Evolutionary conservation across 139 green algal genomes (phyloP), one percentile per base, ranked within the genome.

Genomic region (Chlorella sorokiniana): DNA sequence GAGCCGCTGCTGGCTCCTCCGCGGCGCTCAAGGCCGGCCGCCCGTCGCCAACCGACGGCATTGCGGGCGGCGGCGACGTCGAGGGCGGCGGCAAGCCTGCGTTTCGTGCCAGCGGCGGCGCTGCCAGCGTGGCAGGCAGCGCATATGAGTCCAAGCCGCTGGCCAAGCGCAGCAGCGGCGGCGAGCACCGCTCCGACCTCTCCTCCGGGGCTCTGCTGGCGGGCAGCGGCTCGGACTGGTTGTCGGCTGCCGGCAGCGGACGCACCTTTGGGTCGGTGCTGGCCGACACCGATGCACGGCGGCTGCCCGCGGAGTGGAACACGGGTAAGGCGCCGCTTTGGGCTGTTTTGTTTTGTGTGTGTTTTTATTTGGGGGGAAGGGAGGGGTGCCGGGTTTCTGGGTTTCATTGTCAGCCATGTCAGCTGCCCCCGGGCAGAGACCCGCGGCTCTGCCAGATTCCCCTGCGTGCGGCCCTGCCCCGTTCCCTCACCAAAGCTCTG

Each of bases 221-320:
- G 14, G 48, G 16, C 48, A 16, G 48, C 48, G 16, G 48, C 48
- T 25, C 14, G 14, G 16, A 16, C 14, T 25, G 16, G 14, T 16
- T 59, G 48, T 16, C 14, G 14, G 14, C 14, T 59, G 48, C 14
- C 10, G 56, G n/a, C 56, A 65, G 56, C 56, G 56, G 56, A 10
- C 56, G 56, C 56, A 65, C 56, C 37, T 48, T 31, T 27, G 44
- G 69, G 16, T 40, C 44, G 10, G 16, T 63, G 42, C 42, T 61
- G 1, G 23, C 33, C 1, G 52, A 67, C 61, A 81, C 75, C 27
- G 75, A 81, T 29, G n/a, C 38, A 0, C n/a, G 6, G 4, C 23
- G 45, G 75, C 56, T 81, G 0, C 59, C 75, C 0, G 25, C 38
- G 0, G 56, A 37, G 1, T 81, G 75, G 75, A 81, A 81, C 75